Percentiles rank a stretch among this genome's conserved stretches.
These are phyloP conservation scores for Chimonanthus praecox DNA, from an alignment of 164 flowering plant species.

Conservation along the genomic window DNA sequence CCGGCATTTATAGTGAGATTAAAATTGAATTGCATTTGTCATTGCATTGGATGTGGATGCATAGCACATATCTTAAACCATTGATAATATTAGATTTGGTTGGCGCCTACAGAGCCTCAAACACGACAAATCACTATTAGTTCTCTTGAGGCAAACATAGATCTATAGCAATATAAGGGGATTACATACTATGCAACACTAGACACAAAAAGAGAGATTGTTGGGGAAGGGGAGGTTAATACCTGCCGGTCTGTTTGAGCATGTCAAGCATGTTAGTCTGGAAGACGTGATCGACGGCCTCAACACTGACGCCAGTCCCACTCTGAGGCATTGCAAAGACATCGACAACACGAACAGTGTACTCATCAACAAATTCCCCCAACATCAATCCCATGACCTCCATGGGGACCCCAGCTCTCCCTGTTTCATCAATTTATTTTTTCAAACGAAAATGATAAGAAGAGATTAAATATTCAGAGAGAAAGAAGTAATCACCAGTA, in stretches of 20 bases:
- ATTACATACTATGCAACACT: neutral
- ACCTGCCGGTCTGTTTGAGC: conserved; percentile 99
- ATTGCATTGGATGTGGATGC: no score
- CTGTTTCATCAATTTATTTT: conserved; percentile 26
- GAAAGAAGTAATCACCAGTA: neutral
- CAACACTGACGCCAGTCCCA: conserved; percentile 98
- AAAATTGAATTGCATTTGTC: no score
- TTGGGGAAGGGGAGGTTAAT: neutral
- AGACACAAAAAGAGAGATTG: neutral
- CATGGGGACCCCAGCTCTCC: conserved; percentile 99
- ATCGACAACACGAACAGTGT: conserved; percentile 99
- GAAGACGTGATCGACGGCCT: conserved; percentile 98
- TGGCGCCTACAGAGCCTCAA: no score
- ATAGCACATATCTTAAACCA: no score
- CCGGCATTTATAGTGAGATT: no score
- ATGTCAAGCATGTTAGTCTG: conserved; percentile 99
- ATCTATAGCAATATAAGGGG: no score
- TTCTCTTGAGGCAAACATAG: no score
- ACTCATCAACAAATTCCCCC: conserved; percentile 96
- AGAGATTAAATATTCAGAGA: neutral
- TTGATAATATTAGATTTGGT: no score
- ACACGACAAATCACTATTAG: no score
- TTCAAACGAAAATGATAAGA: neutral
- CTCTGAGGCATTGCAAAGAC: conserved; percentile 99
- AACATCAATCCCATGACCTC: conserved; percentile 99